These are phyloP conservation scores for Capsella bursapastoris DNA, from an alignment of 345 rosid species.

Conservation along the genomic window DNA sequence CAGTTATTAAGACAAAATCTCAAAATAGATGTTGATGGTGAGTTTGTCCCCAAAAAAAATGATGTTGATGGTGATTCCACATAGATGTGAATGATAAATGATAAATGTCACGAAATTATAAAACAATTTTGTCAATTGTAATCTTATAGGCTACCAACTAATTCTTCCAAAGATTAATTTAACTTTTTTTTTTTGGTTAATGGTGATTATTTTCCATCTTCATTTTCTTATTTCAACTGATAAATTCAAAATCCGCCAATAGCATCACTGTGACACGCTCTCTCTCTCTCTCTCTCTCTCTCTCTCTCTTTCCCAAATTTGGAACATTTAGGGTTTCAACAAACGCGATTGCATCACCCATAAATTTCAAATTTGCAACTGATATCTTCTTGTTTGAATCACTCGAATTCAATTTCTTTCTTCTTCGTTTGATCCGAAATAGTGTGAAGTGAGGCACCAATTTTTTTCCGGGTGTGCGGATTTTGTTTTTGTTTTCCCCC, in stretches of 20 bases:
- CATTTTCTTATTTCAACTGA: too few relatives aligned
- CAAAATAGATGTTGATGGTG: too few relatives aligned
- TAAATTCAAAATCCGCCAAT: slow-evolving; percentile 13
- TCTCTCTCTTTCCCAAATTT: slow-evolving; percentile 25
- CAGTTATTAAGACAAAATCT: too few relatives aligned
- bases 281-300: background rate
- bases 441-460: background rate
- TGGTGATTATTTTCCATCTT: too few relatives aligned
- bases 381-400: slow-evolving; percentile 10
- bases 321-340: slow-evolving; percentile 23
- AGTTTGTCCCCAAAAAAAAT: too few relatives aligned
- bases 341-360: background rate
- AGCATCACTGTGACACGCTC: background rate
- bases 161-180: too few relatives aligned
- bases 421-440: slow-evolving; percentile 12
- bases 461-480: background rate
- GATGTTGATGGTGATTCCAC: too few relatives aligned
- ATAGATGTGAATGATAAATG: too few relatives aligned
- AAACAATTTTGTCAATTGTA: too few relatives aligned
- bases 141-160: too few relatives aligned
- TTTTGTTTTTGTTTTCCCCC: background rate
- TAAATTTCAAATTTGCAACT: background rate
- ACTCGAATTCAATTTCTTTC: background rate
- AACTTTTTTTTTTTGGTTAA: too few relatives aligned
- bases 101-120: too few relatives aligned